Conservation (phyloP, 345 rosid species). For the Boechera stricta region DNA sequence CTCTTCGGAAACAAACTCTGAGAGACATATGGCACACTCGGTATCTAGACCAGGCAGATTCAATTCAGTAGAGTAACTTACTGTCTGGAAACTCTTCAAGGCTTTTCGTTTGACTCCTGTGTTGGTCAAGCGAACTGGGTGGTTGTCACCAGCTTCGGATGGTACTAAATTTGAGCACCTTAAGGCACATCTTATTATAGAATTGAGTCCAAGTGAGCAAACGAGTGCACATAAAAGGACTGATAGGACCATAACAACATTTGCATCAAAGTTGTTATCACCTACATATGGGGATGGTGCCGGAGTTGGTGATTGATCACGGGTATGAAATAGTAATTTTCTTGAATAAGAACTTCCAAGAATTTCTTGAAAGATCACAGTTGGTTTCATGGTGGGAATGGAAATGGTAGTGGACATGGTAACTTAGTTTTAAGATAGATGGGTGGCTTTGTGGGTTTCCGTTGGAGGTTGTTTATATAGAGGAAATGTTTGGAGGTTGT, state of each 20-base stretch:
- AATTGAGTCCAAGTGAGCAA: conserved; percentile 78
- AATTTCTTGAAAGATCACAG: conserved; percentile 34
- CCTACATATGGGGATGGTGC: conserved; percentile 36
- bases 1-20: conserved; percentile 65
- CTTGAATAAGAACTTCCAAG: conserved; percentile 43
- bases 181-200: conserved; percentile 71
- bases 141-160: conserved; percentile 40
- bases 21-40: conserved; percentile 79
- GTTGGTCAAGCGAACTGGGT: conserved; percentile 54
- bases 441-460: conserved; percentile 24
- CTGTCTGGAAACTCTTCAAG: conserved; percentile 64
- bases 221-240: conserved; percentile 83
- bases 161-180: conserved; percentile 58
- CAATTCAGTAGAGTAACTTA: conserved; percentile 60
- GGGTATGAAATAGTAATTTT: conserved; percentile 29
- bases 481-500: conserved; percentile 32
- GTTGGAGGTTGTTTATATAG: conserved; percentile 37
- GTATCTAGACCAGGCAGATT: conserved; percentile 60
- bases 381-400: conserved; percentile 28
- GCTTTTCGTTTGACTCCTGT: conserved; percentile 81
- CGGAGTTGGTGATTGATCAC: conserved; percentile 39
- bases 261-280: conserved; percentile 62
- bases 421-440: conserved; percentile 37
- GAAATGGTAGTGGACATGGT: conserved; percentile 31
- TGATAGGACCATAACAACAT: conserved; percentile 81